Evolutionary conservation across 495 filamentous ascomycete genomes (phyloP), one percentile per base, ranked within the genome.

Genomic region (Evernia prunastri): DNA sequence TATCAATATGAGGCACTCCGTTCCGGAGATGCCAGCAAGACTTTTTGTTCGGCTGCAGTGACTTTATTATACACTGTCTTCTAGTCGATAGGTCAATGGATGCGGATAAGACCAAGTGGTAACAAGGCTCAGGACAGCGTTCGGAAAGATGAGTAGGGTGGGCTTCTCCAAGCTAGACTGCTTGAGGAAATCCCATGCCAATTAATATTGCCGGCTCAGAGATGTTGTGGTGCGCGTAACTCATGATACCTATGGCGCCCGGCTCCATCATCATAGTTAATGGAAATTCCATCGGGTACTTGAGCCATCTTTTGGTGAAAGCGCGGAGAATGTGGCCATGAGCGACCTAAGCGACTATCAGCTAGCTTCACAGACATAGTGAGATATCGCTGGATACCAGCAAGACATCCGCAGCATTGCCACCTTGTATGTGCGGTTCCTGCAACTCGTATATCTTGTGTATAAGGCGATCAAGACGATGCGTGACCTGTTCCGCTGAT

Each of bases 281-380:
- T 6, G 86, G 85, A 59, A 84, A 81, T 12, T 83, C 80, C 62
- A 93, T 71, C 17, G 83, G 79, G 69, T 88, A 85, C 0, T 80
- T 77, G 3, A 87, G 75, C 90, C 90, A 95, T 10, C 90, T 77
- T 80, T 91, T 89, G 7, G 87, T 85, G 71, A 95, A 92, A 0
- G 88, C 88, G 40, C 90, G 81, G 8, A 91, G 78, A 17, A 92
- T 84, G 71, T 90, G 90, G 3, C 90, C 90, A 71, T 95, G 90
- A 4, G 87, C 79, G 33, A 88, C 83, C 61, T 63, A 20, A 29
- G 51, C 8, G 51, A 31, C 18, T n/a, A n/a, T 43, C 40, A 43
- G 40, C 40, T 20, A 20, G 40, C 40, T 18, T 43, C 17, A 43
- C 4, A 12, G 40, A 20, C 18, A 18, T 20, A 20, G 40, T 15